Evolutionary conservation across 139 green algal species (phyloP).

Genomic region (Tetraselmis striata): DNA sequence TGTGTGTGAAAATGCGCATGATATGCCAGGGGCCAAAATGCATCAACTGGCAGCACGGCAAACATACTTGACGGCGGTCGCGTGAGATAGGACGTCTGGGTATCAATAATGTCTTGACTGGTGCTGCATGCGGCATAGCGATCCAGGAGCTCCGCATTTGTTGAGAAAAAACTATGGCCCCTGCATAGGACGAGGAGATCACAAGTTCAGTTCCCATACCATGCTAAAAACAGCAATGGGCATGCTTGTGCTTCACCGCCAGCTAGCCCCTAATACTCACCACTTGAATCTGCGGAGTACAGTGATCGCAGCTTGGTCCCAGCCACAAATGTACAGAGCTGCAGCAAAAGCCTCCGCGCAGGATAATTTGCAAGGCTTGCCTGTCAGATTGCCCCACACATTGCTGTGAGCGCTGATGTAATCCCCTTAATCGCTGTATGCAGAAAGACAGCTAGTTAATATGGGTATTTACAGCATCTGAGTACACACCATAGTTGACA

Average conservation of each 20-base stretch:
- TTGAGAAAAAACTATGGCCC: constrained; percentile 84
- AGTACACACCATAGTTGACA: constrained; percentile 83
- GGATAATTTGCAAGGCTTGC: constrained; percentile 86
- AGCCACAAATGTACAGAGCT: constrained; percentile 78
- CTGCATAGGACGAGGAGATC: constrained; percentile 29
- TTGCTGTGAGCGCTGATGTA: too few relatives aligned
- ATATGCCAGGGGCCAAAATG: too few relatives aligned
- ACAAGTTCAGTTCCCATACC: not conserved
- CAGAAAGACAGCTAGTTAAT: not conserved
- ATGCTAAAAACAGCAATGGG: not conserved
- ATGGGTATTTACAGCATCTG: not conserved
- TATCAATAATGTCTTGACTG: constrained; percentile 67
- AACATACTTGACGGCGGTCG: not conserved
- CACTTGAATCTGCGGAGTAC: constrained; percentile 83
- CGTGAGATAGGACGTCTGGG: constrained; percentile 63
- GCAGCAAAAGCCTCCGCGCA: constrained; percentile 90
- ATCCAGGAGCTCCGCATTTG: constrained; percentile 83
- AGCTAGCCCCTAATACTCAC: too few relatives aligned
- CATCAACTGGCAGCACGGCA: too few relatives aligned
- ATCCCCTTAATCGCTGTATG: not conserved
- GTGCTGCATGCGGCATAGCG: constrained; percentile 70
- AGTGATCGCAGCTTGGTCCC: constrained; percentile 40
- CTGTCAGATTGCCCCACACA: constrained; percentile 18
- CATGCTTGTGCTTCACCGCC: too few relatives aligned
- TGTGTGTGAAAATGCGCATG: too few relatives aligned